These are phyloP conservation scores for Chlorella sp. DNA, from an alignment of 139 green algal species.

Conservation along the genomic window DNA sequence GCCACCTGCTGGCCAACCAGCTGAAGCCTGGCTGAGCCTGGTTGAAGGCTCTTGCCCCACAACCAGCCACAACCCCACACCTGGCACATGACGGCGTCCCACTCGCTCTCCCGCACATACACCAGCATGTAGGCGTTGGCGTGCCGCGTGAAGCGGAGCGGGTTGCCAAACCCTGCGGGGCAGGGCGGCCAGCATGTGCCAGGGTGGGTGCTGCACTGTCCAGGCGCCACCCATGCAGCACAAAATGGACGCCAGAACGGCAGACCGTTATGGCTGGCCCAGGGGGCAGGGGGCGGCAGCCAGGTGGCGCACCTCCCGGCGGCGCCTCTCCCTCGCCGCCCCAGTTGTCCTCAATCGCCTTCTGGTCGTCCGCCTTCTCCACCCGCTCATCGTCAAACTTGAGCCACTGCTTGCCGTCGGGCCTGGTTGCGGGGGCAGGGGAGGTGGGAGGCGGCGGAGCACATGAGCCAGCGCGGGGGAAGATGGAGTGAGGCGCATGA, in stretches of 20 bases:
- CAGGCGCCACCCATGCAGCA: neutral
- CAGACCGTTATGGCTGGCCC: neutral
- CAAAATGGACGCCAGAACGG: neutral
- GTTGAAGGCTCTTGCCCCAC: no score
- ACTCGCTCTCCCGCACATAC: constrained; percentile 91
- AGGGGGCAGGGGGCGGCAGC: no score
- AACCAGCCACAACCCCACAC: constrained; percentile 29
- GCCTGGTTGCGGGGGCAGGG: constrained; percentile 59
- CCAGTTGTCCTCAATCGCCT: constrained; percentile 92
- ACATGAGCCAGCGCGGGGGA: neutral
- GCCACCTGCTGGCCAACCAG: no score
- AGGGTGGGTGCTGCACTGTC: no score
- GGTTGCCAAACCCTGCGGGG: constrained; percentile 48
- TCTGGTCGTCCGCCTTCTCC: constrained; percentile 69
- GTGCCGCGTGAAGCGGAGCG: constrained; percentile 58
- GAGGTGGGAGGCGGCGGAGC: neutral
- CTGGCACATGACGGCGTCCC: constrained; percentile 81
- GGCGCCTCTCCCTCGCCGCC: constrained; percentile 77
- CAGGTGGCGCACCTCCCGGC: constrained; percentile 1
- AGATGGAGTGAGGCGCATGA: no score
- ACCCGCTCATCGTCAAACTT: constrained; percentile 98
- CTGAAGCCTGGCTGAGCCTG: no score
- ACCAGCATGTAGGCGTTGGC: constrained; percentile 99
- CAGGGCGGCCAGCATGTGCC: neutral
- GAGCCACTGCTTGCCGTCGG: constrained; percentile 83